Base-by-base conservation (phyloP, 768 basidiomycete genomes). In the Naganishia vishniacii region DNA sequence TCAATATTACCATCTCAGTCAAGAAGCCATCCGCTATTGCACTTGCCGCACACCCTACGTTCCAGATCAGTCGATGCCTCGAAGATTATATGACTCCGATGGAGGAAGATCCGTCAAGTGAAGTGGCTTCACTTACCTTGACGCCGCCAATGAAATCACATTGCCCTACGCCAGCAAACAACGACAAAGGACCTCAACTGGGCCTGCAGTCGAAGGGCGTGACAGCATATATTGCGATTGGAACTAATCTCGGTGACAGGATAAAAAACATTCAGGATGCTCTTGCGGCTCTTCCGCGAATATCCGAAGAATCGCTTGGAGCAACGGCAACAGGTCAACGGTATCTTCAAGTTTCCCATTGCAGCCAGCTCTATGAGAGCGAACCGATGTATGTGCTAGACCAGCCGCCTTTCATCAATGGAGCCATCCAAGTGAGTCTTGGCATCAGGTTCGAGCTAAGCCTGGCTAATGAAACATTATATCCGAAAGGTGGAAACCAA, bases 311-410 rank as follows among this genome's bases (percentile, higher is more conserved):
- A 11, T 59, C 34, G 41, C 64, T 61, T 12, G 72, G 70, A 18
- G 25, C 59, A 56, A 13, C 66, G 75, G 13, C 83, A 83, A 0
- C 69, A 69, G 28, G 75, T 81, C 1, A 72, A 71, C 34, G 48
- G 18, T 53, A 16, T 8, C 28, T 63, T 23, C 37, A 44, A 16
- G 80, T 94, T 29, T 76, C 85, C 23, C 82, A 89, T 69, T 92
- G 90, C 0, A 91, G 90, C 72, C 89, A 91, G 77, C 73, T 97
- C 79, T 98, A 97, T 73, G 88, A 97, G 77, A 92, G 88, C 20
- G 81, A 86, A 12, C 90, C 95, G 0, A 98, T 99, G 95, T 98
- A 99, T 74, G 87, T 94, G 45, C 84, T 84, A 12, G 87, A 95
- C 63, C 95, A 99, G 74, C 88, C 86, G 13, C 79, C 81, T 37